These are phyloP conservation scores for Cercospora zeina DNA, from an alignment of 2,329 filamentous ascomycete species.

Conservation along the genomic window DNA sequence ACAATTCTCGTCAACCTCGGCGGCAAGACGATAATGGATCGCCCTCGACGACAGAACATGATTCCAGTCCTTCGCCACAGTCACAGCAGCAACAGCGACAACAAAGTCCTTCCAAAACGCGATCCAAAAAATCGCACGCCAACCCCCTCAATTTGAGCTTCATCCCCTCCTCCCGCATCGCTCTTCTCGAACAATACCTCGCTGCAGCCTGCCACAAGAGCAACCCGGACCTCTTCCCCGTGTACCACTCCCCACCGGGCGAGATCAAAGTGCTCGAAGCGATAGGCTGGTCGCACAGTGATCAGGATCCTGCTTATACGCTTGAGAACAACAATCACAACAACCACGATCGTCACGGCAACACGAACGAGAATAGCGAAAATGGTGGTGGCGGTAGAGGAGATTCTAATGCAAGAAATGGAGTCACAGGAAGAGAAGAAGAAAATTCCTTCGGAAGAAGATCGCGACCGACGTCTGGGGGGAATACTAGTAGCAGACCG, in stretches of 20 bases:
- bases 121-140: constrained; percentile 27
- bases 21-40: not conserved
- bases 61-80: not conserved
- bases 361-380: too few relatives aligned
- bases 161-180: constrained; percentile 41
- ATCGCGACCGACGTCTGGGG: not conserved
- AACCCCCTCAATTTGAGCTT: constrained; percentile 44
- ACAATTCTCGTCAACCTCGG: not conserved
- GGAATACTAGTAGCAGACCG: not conserved
- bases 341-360: not conserved
- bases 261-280: constrained; percentile 47
- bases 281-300: constrained; percentile 47
- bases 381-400: not conserved
- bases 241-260: constrained; percentile 37
- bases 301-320: constrained; percentile 29
- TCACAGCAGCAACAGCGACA: not conserved
- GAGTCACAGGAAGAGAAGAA: too few relatives aligned
- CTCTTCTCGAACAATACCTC: constrained; percentile 45
- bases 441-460: too few relatives aligned
- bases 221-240: constrained; percentile 42
- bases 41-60: not conserved
- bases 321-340: not conserved
- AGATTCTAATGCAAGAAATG: not conserved
- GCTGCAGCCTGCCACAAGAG: constrained; percentile 44
- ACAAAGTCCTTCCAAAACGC: not conserved